These are phyloP conservation scores for Rhizoctonia solani DNA, from an alignment of 1,284 basidiomycete species.

Conservation along the genomic window DNA sequence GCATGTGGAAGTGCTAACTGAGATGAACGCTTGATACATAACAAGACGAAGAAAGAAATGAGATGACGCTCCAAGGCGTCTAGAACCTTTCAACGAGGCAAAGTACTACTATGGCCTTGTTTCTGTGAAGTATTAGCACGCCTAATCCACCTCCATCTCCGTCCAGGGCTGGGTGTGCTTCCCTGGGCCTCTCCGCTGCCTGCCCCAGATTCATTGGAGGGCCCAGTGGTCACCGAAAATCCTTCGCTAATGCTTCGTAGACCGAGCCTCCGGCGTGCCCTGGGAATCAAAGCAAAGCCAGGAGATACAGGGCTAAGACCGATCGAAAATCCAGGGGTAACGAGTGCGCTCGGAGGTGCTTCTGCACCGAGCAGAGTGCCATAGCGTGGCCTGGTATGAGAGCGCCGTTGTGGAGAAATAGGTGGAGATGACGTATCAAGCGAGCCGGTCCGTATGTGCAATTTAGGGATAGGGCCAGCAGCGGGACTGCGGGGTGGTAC, in stretches of 20 bases:
- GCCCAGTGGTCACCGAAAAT: not conserved
- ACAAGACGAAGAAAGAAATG: not conserved
- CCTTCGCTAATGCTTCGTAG: constrained; percentile 32
- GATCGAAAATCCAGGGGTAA: constrained; percentile 64
- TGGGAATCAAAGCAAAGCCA: constrained; percentile 66
- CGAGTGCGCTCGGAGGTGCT: constrained; percentile 32
- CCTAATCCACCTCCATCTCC: constrained; percentile 27
- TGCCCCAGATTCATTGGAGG: not conserved
- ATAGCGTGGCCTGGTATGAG: constrained; percentile 18
- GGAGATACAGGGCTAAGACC: constrained; percentile 73
- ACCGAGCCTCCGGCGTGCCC: constrained; percentile 36
- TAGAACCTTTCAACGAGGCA: constrained; percentile 1
- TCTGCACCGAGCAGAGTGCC: constrained; percentile 33
- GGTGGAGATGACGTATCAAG: constrained; percentile 27
- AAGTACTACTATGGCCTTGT: not conserved
- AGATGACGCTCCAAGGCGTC: not conserved
- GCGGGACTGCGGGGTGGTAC: not conserved
- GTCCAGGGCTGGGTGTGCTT: not conserved
- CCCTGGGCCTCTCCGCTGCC: not conserved
- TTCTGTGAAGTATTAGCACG: not conserved
- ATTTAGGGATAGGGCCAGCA: not conserved
- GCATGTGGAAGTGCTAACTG: not conserved
- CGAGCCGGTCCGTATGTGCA: constrained; percentile 34
- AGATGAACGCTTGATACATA: not conserved
- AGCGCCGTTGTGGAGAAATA: constrained; percentile 30